Evolutionary conservation across 305 asterid genomes (phyloP).

Genomic region (Fraxinus baroniana): DNA sequence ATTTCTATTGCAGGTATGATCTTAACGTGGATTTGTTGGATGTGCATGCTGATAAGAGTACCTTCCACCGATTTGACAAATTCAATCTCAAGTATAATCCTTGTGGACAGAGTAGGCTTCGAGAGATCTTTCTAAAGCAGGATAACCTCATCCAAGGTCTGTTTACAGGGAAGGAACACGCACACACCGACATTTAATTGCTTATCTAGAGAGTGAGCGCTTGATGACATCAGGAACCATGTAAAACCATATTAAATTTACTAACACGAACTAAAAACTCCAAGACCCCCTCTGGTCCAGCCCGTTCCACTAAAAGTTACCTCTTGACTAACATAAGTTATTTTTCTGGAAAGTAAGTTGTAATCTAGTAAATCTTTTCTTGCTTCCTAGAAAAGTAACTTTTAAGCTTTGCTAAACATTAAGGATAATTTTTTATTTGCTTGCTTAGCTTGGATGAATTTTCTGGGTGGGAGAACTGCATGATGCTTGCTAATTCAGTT

Average conservation of each 20-base stretch:
- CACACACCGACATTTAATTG: background rate
- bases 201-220: background rate
- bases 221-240: constrained; percentile 14
- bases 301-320: background rate
- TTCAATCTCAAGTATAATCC: constrained; percentile 96
- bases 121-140: constrained; percentile 90
- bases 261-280: background rate
- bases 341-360: background rate
- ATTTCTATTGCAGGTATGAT: constrained; percentile 62
- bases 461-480: background rate
- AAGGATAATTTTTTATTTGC: background rate
- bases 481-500: background rate
- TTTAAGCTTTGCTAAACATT: background rate
- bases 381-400: background rate
- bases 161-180: constrained; percentile 24
- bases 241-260: constrained; percentile 5
- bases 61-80: constrained; percentile 93
- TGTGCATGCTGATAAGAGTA: constrained; percentile 95
- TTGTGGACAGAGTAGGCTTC: constrained; percentile 89
- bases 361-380: background rate
- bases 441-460: background rate
- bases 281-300: background rate
- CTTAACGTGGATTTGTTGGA: constrained; percentile 89
- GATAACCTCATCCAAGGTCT: constrained; percentile 89
- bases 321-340: background rate